Evolutionary conservation across 1,284 basidiomycete genomes (phyloP).

Genomic region (Jaminaea rosea): DNA sequence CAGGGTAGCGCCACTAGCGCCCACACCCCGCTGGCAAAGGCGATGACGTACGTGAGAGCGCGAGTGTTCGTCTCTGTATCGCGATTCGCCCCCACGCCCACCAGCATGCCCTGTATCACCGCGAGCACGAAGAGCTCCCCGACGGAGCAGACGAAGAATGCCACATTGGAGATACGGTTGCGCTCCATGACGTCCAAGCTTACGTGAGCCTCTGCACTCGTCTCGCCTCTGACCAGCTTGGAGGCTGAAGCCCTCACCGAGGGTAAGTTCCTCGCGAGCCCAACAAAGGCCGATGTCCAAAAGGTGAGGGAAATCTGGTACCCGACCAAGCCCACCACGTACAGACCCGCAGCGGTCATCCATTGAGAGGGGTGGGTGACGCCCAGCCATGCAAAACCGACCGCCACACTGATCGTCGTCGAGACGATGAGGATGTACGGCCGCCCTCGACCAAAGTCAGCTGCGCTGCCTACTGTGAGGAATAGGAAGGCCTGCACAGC

Average conservation of each 20-base stretch:
- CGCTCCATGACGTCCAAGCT: slow-evolving; percentile 68
- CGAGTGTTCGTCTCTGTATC: slow-evolving; percentile 48
- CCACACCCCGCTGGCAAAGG: slow-evolving; percentile 49
- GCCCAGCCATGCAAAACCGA: slow-evolving; percentile 15
- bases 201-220: slow-evolving; percentile 59
- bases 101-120: slow-evolving; percentile 67
- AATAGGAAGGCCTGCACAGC: slow-evolving; percentile 53
- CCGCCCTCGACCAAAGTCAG: slow-evolving; percentile 15
- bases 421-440: slow-evolving; percentile 22
- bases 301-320: slow-evolving; percentile 73
- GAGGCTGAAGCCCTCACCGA: slow-evolving; percentile 52
- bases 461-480: slow-evolving; percentile 66
- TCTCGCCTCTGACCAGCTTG: slow-evolving; percentile 2
- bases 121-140: slow-evolving; percentile 66
- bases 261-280: slow-evolving; percentile 67
- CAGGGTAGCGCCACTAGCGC: slow-evolving; percentile 67
- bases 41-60: slow-evolving; percentile 49
- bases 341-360: slow-evolving; percentile 66
- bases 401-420: slow-evolving; percentile 16
- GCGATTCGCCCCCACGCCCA: slow-evolving; percentile 53
- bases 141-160: slow-evolving; percentile 65
- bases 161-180: slow-evolving; percentile 74
- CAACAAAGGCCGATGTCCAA: slow-evolving; percentile 72
- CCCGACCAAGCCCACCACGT: slow-evolving; percentile 69
- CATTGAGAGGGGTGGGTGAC: slow-evolving; percentile 59